Conservation (phyloP, 2,329 filamentous ascomycete species). For the Aspergillus tubingensis region DNA sequence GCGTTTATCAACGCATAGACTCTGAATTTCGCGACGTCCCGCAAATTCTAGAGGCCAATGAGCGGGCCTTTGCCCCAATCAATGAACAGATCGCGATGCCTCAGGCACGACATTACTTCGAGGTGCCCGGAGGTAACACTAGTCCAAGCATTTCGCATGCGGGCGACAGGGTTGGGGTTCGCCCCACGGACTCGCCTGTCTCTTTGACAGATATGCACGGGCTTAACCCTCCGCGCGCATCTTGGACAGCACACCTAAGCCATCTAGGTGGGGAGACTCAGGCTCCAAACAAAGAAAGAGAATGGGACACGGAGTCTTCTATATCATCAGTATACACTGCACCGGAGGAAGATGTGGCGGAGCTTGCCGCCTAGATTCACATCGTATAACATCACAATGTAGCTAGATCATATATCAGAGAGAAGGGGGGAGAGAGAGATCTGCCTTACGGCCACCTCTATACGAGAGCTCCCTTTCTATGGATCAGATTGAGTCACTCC, state of each 20-base stretch:
- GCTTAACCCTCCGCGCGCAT: not conserved
- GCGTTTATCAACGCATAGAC: not conserved
- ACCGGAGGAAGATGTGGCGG: conserved; percentile 17
- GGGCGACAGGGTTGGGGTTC: not conserved
- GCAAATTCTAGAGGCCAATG: not conserved
- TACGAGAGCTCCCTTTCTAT: too few relatives aligned
- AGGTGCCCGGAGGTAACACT: not conserved
- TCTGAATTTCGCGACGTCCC: not conserved
- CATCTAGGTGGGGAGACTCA: not conserved
- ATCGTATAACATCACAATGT: not conserved
- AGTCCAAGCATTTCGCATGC: not conserved
- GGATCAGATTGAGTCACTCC: too few relatives aligned
- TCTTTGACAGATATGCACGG: not conserved
- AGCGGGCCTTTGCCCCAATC: not conserved
- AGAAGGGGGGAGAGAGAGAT: too few relatives aligned
- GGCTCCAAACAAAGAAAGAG: not conserved
- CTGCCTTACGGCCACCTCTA: too few relatives aligned
- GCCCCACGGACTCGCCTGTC: conserved; percentile 8
- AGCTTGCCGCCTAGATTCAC: conserved; percentile 5
- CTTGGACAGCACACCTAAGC: not conserved
- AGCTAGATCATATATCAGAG: not conserved
- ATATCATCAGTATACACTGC: conserved; percentile 31
- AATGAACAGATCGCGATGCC: conserved; percentile 4
- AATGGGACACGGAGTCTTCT: conserved; percentile 25
- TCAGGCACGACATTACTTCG: not conserved